A percentile compares a stretch with the other conserved stretches of the same genome.
phyloP scores from a whole-genome alignment of 1,284 basidiomycete species.

The Phlebopus sp. region DNA sequence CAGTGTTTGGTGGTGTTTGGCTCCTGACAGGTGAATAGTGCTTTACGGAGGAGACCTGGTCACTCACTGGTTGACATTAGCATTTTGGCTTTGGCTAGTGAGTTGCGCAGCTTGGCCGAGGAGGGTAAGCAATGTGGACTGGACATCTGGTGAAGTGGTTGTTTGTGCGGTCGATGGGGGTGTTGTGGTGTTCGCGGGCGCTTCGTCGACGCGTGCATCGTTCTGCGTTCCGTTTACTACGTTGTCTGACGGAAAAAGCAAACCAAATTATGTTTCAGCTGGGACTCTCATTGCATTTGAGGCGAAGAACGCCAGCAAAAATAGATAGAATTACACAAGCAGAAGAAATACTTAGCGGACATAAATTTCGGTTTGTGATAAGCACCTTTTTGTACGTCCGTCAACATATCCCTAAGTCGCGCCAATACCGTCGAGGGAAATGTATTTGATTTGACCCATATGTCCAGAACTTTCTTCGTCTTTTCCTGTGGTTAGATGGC shows the following conservation, averaged over 20 bases:
- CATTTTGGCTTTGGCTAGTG: conserved; percentile 12
- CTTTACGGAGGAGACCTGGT: not conserved
- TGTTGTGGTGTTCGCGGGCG: conserved; percentile 25
- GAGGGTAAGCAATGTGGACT: conserved; percentile 64
- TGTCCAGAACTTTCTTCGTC: conserved; percentile 90
- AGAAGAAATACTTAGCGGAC: conserved; percentile 77
- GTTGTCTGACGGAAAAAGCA: conserved; percentile 64
- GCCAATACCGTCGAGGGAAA: conserved; percentile 73
- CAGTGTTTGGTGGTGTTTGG: conserved; percentile 62
- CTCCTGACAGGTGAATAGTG: conserved; percentile 32
- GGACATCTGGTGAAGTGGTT: conserved; percentile 32
- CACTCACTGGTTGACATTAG: conserved; percentile 34
- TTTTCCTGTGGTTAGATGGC: conserved; percentile 71
- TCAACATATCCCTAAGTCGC: conserved; percentile 63
- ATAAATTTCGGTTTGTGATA: conserved; percentile 59
- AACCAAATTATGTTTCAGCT: conserved; percentile 65
- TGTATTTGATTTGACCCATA: conserved; percentile 86
- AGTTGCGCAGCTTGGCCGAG: conserved; percentile 57
- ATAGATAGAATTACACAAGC: conserved; percentile 60
- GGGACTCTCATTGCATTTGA: conserved; percentile 50
- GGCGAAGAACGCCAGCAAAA: conserved; percentile 39
- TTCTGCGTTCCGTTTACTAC: conserved; percentile 41
- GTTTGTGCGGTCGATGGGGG: conserved; percentile 32
- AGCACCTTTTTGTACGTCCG: conserved; percentile 75
- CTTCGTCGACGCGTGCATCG: conserved; percentile 40